Base-by-base conservation (phyloP, 768 basidiomycete genomes). In the Tremella fuciformis region DNA sequence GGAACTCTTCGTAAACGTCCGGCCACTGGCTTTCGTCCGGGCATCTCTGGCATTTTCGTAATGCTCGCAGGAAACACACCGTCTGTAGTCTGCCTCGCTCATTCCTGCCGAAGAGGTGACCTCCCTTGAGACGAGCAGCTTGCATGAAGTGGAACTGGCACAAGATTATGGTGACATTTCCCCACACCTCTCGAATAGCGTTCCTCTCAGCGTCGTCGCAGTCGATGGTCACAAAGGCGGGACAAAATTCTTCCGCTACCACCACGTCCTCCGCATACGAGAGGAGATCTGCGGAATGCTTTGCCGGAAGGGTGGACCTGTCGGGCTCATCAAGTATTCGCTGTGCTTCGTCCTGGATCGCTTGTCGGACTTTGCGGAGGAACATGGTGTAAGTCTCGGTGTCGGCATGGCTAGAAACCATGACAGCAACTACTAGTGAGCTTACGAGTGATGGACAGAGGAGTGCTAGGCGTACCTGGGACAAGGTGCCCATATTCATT, bases 131-230 rank as follows among this genome's bases (percentile, higher is more conserved):
- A 13, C 57, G 57, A 53, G n/a, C 19, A 2, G 49, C 34, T 34
- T 58, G 57, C 49, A 58, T 58, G 22, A 58, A 4, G 26, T 58
- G 57, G 38, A 58, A 58, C 40, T 58, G 57, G 29, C 57, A 58
- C 9, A 41, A 38, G 16, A 49, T n/a, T 7, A 58, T 58, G 2
- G 57, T 8, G 40, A 24, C 21, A 8, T 24, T 13, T 9, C 50
- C 50, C 8, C n/a, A 58, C 11, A 7, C 50, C 13, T 40, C 34
- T 29, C 44, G 13, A 11, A 58, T 58, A 11, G 57, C 57, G 6
- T 16, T 8, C 29, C 57, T 25, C 19, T 52, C 50, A 21, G 57
- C 50, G 37, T 52, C 57, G 25, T 53, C 49, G 3, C 51, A 49
- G 46, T 58, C 57, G 15, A 58, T 58, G 50, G 53, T 58, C 11